Conservation (phyloP, 257 asterid species). For the Capsicum rhomboideum region DNA sequence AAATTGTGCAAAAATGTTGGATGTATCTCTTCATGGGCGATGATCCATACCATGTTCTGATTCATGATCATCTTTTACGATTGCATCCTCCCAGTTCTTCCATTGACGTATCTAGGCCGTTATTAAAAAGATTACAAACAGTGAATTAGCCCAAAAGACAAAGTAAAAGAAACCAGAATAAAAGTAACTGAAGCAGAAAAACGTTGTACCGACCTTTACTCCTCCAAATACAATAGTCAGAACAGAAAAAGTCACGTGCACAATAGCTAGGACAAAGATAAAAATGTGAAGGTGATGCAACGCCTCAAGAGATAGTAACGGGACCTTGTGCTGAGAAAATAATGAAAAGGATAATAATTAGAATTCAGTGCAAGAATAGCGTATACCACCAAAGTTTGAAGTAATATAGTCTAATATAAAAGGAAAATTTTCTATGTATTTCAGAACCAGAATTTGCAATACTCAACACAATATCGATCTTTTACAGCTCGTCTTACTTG, state of each 20-base stretch:
- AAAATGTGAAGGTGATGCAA: constrained; percentile 76
- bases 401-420: not conserved
- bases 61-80: constrained; percentile 16
- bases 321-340: constrained; percentile 38
- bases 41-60: constrained; percentile 25
- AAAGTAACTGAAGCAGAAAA: not conserved
- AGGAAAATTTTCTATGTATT: not conserved
- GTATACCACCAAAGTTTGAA: not conserved
- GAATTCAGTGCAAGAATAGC: not conserved
- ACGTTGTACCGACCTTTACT: constrained; percentile 30
- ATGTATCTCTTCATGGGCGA: not conserved
- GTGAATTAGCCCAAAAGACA: not conserved
- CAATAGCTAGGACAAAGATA: constrained; percentile 63
- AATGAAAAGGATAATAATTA: not conserved
- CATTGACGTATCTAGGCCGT: constrained; percentile 36
- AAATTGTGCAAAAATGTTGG: not conserved
- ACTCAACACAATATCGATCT: not conserved
- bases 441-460: not conserved
- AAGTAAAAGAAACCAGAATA: not conserved
- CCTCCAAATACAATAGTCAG: constrained; percentile 61
- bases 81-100: constrained; percentile 47
- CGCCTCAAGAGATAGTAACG: constrained; percentile 50
- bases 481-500: not conserved
- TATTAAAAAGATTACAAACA: not conserved
- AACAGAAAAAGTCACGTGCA: constrained; percentile 59